phyloP scores from a whole-genome alignment of 2,329 filamentous ascomycete species.

The Septoria petroselini region DNA sequence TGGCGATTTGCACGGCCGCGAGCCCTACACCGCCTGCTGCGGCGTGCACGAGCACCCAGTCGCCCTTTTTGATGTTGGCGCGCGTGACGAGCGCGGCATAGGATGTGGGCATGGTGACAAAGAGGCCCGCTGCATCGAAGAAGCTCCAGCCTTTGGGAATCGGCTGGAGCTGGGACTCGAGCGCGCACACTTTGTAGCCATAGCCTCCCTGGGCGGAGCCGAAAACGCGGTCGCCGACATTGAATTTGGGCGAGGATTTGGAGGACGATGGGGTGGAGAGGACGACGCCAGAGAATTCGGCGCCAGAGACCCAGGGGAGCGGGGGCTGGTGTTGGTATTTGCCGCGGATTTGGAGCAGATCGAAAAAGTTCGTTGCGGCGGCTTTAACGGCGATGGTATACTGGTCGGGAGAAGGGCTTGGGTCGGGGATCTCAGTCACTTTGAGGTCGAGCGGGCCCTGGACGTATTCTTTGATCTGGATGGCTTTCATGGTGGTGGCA shows the following conservation, averaged over 20 bases:
- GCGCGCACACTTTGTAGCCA: conserved; percentile 68
- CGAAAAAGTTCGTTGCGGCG: conserved; percentile 92
- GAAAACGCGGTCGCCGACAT: conserved; percentile 78
- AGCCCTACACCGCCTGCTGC: conserved; percentile 89
- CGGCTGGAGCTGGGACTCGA: conserved; percentile 65
- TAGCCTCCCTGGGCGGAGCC: conserved; percentile 84
- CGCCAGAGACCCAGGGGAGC: conserved; percentile 82
- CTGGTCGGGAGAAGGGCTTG: conserved; percentile 65
- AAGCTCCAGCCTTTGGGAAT: conserved; percentile 80
- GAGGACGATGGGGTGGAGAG: conserved; percentile 54
- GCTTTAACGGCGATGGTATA: conserved; percentile 87
- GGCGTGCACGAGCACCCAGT: conserved; percentile 86
- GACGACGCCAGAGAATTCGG: conserved; percentile 81
- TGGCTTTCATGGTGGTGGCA: conserved; percentile 63
- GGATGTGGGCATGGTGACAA: conserved; percentile 86
- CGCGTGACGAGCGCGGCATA: conserved; percentile 79
- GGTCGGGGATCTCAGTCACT: conserved; percentile 72
- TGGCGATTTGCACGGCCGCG: conserved; percentile 89
- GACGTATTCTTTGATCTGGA: conserved; percentile 34
- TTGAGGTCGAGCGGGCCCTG: conserved; percentile 76
- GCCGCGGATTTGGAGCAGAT: conserved; percentile 88
- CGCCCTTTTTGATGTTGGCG: conserved; percentile 71
- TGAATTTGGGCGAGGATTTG: conserved; percentile 56
- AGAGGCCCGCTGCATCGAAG: conserved; percentile 79
- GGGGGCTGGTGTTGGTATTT: conserved; percentile 93